These are phyloP conservation scores for Diacronema lutheri DNA, from an alignment of 78 protist genomes.

Conservation along the genomic window DNA sequence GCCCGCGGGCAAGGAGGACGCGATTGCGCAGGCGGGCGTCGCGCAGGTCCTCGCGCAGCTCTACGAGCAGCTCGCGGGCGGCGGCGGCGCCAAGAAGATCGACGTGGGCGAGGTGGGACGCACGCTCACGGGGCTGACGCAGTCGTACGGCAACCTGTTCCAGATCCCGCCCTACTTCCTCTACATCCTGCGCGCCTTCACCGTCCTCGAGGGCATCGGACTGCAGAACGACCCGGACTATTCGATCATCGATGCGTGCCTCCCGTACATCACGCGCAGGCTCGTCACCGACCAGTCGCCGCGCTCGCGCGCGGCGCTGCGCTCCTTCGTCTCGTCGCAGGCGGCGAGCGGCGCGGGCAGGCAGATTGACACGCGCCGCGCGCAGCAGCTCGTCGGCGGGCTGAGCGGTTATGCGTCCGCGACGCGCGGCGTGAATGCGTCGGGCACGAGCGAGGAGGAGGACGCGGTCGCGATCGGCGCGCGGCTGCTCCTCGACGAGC, in stretches of 20 bases:
- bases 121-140: constrained; percentile 1
- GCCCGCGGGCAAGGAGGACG: constrained; percentile 7
- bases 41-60: neutral
- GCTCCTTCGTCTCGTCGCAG: neutral
- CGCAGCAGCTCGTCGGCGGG: neutral
- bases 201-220: constrained; percentile 20
- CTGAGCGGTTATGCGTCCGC: neutral
- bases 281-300: constrained; percentile 6
- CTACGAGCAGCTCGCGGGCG: constrained; percentile 2
- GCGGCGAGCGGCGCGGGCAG: neutral
- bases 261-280: neutral
- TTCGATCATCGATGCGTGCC: neutral
- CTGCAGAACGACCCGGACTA: neutral
- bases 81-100: constrained; percentile 34
- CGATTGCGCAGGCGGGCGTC: neutral
- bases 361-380: neutral
- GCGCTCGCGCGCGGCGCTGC: constrained; percentile 7
- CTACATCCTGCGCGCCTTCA: constrained; percentile 30
- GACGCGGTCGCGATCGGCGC: neutral
- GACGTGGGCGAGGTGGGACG: constrained; percentile 7
- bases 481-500: neutral
- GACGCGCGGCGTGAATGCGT: neutral
- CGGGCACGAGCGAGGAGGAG: neutral
- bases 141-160: neutral
- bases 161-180: constrained; percentile 26